Conservation (phyloP, 331 rosid species). For the Cydonia oblonga region DNA sequence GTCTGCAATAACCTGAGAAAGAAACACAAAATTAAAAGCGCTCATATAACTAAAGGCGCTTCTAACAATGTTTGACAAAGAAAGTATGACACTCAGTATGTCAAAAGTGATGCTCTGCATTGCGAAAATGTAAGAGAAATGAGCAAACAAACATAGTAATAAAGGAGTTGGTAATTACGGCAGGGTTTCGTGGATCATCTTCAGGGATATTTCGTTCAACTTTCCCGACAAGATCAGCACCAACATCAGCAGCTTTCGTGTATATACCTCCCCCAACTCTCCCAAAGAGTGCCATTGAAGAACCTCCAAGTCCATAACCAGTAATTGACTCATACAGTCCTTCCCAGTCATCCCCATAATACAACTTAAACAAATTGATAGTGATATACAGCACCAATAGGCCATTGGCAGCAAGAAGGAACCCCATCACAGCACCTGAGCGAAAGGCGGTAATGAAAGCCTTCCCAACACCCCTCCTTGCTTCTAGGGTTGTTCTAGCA, state of each 20-base stretch:
- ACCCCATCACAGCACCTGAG: conserved; percentile 69
- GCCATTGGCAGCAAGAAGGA: conserved; percentile 65
- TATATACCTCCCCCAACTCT: conserved; percentile 72
- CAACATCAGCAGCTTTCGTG: conserved; percentile 79
- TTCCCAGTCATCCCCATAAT: conserved; percentile 75
- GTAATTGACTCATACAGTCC: conserved; percentile 63
- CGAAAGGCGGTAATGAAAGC: conserved; percentile 48
- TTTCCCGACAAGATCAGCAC: conserved; percentile 63
- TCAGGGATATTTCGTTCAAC: conserved; percentile 56
- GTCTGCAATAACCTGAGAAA: conserved; percentile 60
- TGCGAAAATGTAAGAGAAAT: neutral
- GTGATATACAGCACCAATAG: conserved; percentile 41
- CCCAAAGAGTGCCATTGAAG: conserved; percentile 71
- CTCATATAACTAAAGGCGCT: neutral
- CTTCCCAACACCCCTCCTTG: conserved; percentile 51
- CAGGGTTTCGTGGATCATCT: conserved; percentile 71
- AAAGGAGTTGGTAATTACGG: conserved; percentile 26
- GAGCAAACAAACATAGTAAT: neutral
- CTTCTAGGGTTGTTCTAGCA: conserved; percentile 60
- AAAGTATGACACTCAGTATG: neutral
- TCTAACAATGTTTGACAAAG: neutral
- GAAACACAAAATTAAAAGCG: neutral
- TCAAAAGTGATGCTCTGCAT: neutral
- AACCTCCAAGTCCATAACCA: conserved; percentile 69
- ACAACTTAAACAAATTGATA: conserved; percentile 49